Evolutionary conservation across 345 rosid genomes (phyloP), one percentile per base, ranked within the genome.

Genomic region (Heritiera fomes): DNA sequence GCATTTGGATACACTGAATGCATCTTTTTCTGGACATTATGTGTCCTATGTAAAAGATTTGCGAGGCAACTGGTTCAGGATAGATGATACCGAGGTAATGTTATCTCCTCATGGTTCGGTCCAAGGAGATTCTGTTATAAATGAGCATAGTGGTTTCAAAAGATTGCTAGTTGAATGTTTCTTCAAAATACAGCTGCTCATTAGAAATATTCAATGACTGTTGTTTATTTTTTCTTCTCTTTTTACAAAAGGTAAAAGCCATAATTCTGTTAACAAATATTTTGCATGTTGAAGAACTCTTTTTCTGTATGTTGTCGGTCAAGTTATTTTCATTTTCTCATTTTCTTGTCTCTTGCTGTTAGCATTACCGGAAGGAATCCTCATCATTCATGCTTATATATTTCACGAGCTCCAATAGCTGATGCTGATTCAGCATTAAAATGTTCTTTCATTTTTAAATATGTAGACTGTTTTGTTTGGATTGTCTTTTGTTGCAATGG

Each of bases 11-110:
- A 89, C 89, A n/a, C 87, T 87, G 82, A 91, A 93, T 73, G 97
- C 94, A 76, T 91, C 94, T 43, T 91, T 93, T 82, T 89, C 97
- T 0, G 95, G 97, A 60, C 97, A 93, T 78, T 93, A 93, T 83
- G 90, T 93, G 14, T 91, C 95, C 0, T 93, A 93, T 71, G 90
- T 93, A 74, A 91, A 89, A 85, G 87, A 91, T 82, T 61, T 91
- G 84, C 89, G 77, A 75, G 95, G 92, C 87, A 85, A 77, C 67
- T 93, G 97, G 95, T 91, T 79, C 89, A 85, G 92, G 85, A 88
- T 93, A 50, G 94, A 93, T 82, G 97, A 91, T 83, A 86, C 91
- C 7, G 92, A 89, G 97, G 97, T 93, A 80, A 79, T 64, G 75
- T 28, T 45, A 20, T 75, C 76, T 55, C 66, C 17, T 41, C 47